A percentile compares a stretch with the other conserved stretches of the same genome.
phyloP scores from a whole-genome alignment of 2,329 filamentous ascomycete species.

The Fusarium haematococcum region DNA sequence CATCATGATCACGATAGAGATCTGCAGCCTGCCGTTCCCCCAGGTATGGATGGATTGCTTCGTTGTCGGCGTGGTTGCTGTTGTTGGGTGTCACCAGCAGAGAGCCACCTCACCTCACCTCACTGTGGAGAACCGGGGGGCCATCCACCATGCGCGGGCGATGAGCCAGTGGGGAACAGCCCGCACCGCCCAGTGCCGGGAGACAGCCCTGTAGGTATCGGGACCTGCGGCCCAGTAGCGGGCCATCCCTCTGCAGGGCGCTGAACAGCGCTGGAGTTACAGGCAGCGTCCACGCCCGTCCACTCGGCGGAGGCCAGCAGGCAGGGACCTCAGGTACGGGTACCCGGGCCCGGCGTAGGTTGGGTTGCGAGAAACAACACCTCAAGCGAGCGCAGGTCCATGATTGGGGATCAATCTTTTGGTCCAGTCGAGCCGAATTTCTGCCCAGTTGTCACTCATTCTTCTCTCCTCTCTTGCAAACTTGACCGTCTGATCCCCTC shows the following conservation, averaged over 20 bases:
- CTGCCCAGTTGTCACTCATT: constrained; percentile 22
- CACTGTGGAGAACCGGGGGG: constrained; percentile 15
- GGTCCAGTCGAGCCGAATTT: constrained; percentile 26
- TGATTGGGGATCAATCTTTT: constrained; percentile 39
- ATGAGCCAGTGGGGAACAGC: constrained; percentile 28
- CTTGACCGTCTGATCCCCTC: constrained; percentile 9
- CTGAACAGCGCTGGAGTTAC: constrained; percentile 32
- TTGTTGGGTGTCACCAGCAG: constrained; percentile 5
- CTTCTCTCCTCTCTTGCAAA: constrained; percentile 17
- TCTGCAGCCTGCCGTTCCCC: constrained; percentile 3
- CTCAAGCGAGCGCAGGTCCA: constrained; percentile 29
- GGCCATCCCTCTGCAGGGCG: constrained; percentile 20
- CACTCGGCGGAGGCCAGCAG: neutral
- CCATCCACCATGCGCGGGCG: neutral
- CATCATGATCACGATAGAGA: constrained; percentile 9
- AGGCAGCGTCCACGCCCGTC: constrained; percentile 16
- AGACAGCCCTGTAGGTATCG: constrained; percentile 24
- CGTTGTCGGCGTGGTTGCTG: constrained; percentile 9
- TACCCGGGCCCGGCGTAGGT: constrained; percentile 1
- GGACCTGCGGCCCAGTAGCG: constrained; percentile 2
- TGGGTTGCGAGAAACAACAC: constrained; percentile 39
- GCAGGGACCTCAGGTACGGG: constrained; percentile 18
- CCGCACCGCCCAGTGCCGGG: constrained; percentile 1
- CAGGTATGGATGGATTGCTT: constrained; percentile 7
- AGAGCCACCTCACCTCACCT: constrained; percentile 12